Base-by-base conservation (phyloP, 192 early-diverging fungal genomes). In the Entrophospora sp. region DNA sequence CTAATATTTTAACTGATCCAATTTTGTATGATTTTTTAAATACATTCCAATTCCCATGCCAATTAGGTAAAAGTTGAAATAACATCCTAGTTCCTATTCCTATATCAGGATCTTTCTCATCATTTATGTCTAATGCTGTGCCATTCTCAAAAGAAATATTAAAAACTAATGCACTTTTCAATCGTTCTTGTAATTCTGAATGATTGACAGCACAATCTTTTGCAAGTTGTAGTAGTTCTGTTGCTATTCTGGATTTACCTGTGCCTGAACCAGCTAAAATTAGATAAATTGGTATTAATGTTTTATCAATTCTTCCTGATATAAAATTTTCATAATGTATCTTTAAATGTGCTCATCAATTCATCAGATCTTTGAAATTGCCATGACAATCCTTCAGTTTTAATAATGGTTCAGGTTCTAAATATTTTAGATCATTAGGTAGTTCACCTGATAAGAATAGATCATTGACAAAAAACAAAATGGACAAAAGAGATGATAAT, bases 151-250 rank as follows among this genome's bases (percentile, higher is more conserved):
- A 49, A 7, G 48, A 49, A 49, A 49, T 14, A 49, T 49, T 49
- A n/a, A n/a, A n/a, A n/a, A n/a, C n/a, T n/a, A n/a, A n/a, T n/a
- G n/a, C n/a, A n/a, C n/a, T n/a, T n/a, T n/a, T 10, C 7, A 49
- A 20, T 7, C 24, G 48, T 14, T 40, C 14, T 40, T 40, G 38
- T 40, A 40, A 40, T 40, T 40, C 38, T 40, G 38, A 40, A 14
- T 14, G 8, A 40, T 40, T 40, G 6, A 9, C 38, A 40, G 38
- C 38, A 14, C 38, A 40, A 40, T 40, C 38, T 40, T 14, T 40
- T 61, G 65, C 70, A 20, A 60, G 53, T 30, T 20, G 51, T 5
- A 25, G 49, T 27, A 52, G 22, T 4, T 52, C 25, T 16, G 49
- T n/a, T 27, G 5, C n/a, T 52, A 24, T 49, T 6, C 48, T 14